These are phyloP conservation scores for Paraglomus occultum DNA, from an alignment of 192 early-diverging fungal species.

Conservation along the genomic window DNA sequence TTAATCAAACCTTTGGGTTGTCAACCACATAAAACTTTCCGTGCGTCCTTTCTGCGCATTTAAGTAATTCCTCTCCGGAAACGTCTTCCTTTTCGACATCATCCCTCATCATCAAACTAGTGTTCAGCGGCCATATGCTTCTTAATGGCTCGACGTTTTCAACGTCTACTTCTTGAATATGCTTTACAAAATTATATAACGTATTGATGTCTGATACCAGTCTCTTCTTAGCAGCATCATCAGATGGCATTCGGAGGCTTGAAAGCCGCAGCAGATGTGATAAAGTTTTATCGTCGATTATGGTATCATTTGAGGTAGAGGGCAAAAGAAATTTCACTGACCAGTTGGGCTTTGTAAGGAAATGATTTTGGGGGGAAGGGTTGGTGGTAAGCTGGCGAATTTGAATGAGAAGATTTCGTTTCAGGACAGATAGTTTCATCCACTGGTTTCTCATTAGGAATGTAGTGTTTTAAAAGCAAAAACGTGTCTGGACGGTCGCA, in stretches of 20 bases:
- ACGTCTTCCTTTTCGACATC: constrained; percentile 19
- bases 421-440: no score
- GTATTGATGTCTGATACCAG: constrained; percentile 36
- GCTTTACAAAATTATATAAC: constrained; percentile 33
- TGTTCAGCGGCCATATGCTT: constrained; percentile 30
- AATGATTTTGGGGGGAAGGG: no score
- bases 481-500: no score
- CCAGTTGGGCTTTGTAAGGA: constrained; percentile 34
- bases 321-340: constrained; percentile 32
- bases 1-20: no score
- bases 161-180: constrained; percentile 30
- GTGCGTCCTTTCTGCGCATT: constrained; percentile 28
- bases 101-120: constrained; percentile 15
- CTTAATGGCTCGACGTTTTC: constrained; percentile 26
- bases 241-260: constrained; percentile 14
- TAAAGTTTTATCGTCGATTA: constrained; percentile 31
- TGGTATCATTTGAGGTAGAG: neutral
- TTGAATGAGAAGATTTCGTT: no score
- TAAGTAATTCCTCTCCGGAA: constrained; percentile 11
- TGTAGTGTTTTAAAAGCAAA: no score
- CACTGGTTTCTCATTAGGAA: no score
- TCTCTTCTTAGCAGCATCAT: neutral
- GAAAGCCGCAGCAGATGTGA: constrained; percentile 28
- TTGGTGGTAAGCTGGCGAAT: no score
- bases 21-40: constrained; percentile 33